phyloP scores from a whole-genome alignment of 768 basidiomycete genomes.

The Lactifluus piperatus region DNA sequence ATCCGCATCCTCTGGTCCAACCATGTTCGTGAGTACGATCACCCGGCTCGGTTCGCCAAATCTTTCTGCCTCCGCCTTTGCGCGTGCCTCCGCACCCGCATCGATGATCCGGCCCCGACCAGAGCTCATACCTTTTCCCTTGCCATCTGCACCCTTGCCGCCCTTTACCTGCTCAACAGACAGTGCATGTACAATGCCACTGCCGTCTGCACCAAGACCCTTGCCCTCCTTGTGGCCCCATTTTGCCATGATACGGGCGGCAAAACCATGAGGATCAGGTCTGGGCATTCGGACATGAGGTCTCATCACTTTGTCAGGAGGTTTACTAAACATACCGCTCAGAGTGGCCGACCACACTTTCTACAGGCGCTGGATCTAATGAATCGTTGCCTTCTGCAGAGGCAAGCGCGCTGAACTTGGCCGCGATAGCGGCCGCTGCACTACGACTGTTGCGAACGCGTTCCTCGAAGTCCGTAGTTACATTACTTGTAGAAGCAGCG shows the following conservation, averaged over 20 bases:
- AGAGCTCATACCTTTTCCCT: constrained; percentile 39
- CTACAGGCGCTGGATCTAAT: constrained; percentile 25
- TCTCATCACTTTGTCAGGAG: constrained; percentile 7
- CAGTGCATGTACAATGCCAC: constrained; percentile 84
- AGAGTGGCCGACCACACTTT: constrained; percentile 27
- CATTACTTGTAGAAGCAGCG: constrained; percentile 24
- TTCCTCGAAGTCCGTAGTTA: constrained; percentile 42
- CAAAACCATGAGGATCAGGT: constrained; percentile 66
- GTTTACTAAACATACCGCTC: constrained; percentile 17
- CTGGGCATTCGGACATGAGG: constrained; percentile 22
- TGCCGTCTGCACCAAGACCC: constrained; percentile 77
- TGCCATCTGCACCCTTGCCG: constrained; percentile 30
- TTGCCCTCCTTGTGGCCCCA: constrained; percentile 95
- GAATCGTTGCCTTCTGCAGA: constrained; percentile 25
- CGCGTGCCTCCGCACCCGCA: constrained; percentile 75
- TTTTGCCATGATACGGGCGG: constrained; percentile 86
- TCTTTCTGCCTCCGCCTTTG: constrained; percentile 65
- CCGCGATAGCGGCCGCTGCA: constrained; percentile 77
- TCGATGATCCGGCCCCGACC: constrained; percentile 89
- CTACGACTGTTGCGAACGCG: constrained; percentile 43
- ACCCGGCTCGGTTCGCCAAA: constrained; percentile 90
- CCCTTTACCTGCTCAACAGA: constrained; percentile 60
- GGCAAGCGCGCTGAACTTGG: constrained; percentile 53
- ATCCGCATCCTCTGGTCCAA: constrained; percentile 71
- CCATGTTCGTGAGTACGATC: constrained; percentile 86